Conservation (phyloP, 768 basidiomycete species). For the Amanita jacksonii region DNA sequence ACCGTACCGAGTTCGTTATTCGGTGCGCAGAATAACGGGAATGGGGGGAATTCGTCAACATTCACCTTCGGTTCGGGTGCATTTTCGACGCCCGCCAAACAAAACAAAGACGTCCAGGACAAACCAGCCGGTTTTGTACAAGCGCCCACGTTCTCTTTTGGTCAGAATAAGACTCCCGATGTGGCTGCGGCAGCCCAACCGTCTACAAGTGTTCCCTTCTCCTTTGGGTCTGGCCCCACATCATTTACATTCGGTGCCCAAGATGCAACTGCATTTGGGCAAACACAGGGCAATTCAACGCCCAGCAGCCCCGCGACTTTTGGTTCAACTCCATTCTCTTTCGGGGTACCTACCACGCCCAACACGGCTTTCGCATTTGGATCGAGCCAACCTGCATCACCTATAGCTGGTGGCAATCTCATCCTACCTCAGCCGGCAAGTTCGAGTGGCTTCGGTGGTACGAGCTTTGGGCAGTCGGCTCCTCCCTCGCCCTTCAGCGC, state of each 20-base stretch:
- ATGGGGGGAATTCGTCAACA: conserved; percentile 18
- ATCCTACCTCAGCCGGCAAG: conserved; percentile 28
- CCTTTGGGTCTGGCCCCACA: conserved; percentile 10
- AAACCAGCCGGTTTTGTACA: conserved; percentile 43
- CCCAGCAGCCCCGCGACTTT: conserved; percentile 30
- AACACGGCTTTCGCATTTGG: conserved; percentile 41
- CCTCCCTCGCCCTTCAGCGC: conserved; percentile 39
- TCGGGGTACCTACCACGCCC: conserved; percentile 29
- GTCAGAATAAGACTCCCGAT: conserved; percentile 12
- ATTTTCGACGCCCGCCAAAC: conserved; percentile 31
- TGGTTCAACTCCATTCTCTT: conserved; percentile 38
- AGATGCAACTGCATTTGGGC: conserved; percentile 11
- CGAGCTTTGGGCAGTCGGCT: conserved; percentile 27
- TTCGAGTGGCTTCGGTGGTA: conserved; percentile 31
- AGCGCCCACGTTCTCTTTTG: conserved; percentile 1
- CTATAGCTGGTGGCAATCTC: conserved; percentile 31
- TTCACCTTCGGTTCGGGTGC: conserved; percentile 41
- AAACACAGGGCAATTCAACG: conserved; percentile 24
- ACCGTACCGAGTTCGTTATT: conserved; percentile 21
- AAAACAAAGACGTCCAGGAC: conserved; percentile 36
- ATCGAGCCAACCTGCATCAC: conserved; percentile 50
- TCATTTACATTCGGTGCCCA: conserved; percentile 34
- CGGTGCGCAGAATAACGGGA: conserved; percentile 17
- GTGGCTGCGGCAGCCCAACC: conserved; percentile 15
- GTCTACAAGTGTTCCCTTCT: conserved; percentile 7